Conservation (phyloP, 2,329 filamentous ascomycete species). For the Ceratocystis papillata region DNA sequence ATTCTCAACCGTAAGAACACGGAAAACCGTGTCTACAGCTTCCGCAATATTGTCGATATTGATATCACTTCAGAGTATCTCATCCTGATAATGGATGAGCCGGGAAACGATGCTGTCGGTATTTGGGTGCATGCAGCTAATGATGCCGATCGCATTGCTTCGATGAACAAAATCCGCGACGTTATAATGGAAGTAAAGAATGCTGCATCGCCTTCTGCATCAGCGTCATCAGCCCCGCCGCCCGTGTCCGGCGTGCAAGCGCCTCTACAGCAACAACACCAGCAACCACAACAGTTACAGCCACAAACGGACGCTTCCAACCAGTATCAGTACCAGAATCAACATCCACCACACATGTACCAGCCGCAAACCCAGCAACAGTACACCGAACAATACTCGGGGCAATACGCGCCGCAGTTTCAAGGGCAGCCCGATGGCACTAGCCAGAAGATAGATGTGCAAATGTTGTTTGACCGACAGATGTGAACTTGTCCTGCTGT, state of each 20-base stretch:
- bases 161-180: conserved; percentile 36
- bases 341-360: conserved; percentile 5
- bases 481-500: background rate
- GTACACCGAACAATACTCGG: background rate
- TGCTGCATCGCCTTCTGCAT: background rate
- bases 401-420: background rate
- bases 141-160: conserved; percentile 36
- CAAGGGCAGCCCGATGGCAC: background rate
- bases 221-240: background rate
- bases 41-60: conserved; percentile 51
- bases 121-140: conserved; percentile 46
- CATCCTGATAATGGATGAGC: conserved; percentile 37
- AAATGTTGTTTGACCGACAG: conserved; percentile 8
- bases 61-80: conserved; percentile 50
- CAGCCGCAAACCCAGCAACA: conserved; percentile 6
- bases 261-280: background rate
- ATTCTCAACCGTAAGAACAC: conserved; percentile 62
- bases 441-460: conserved; percentile 8
- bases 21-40: conserved; percentile 57
- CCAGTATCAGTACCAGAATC: conserved; percentile 12
- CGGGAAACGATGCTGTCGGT: conserved; percentile 38
- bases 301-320: background rate
- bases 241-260: background rate
- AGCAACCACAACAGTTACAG: conserved; percentile 6
- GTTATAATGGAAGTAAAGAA: conserved; percentile 33